Evolutionary conservation across 2,329 filamentous ascomycete species (phyloP).

Genomic region (Colletotrichum simmondsii): DNA sequence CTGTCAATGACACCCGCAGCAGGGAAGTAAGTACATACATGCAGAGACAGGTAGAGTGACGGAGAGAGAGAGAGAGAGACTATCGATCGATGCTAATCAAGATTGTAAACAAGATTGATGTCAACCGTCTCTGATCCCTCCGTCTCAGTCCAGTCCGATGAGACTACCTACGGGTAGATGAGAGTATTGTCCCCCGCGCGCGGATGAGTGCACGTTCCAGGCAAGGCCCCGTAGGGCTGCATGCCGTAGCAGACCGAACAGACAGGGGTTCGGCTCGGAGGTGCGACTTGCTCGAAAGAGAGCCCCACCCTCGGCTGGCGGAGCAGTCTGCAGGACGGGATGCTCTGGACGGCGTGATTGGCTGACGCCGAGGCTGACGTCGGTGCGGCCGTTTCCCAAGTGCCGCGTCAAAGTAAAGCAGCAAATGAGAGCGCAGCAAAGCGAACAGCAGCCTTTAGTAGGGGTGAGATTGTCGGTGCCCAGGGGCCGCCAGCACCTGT

Average conservation of each 20-base stretch:
- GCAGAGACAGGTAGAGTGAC: no score
- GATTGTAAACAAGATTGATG: slow-evolving; percentile 2
- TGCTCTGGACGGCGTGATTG: slow-evolving; percentile 17
- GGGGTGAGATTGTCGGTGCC: slow-evolving; percentile 10
- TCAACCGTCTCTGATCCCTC: slow-evolving; percentile 18
- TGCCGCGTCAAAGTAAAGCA: slow-evolving; percentile 27
- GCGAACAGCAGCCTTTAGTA: no score
- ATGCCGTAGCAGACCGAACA: slow-evolving; percentile 30
- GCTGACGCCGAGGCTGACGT: slow-evolving; percentile 15
- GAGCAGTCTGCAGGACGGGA: slow-evolving; percentile 5
- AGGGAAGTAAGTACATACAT: no score
- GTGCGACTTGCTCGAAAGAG: neutral
- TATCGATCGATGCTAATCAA: slow-evolving; percentile 10
- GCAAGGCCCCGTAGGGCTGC: slow-evolving; percentile 31
- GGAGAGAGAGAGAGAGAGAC: neutral
- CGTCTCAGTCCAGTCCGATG: neutral
- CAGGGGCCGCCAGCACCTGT: slow-evolving; percentile 6
- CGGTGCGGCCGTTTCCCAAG: slow-evolving; percentile 14
- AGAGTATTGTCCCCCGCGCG: neutral
- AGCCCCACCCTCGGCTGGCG: slow-evolving; percentile 11
- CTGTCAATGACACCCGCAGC: neutral
- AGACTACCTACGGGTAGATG: no score
- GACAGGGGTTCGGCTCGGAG: slow-evolving; percentile 28
- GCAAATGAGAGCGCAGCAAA: slow-evolving; percentile 28
- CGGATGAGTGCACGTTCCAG: slow-evolving; percentile 16